These are phyloP conservation scores for Fusarium lateritium DNA, from an alignment of 2,329 filamentous ascomycete species.

Conservation along the genomic window DNA sequence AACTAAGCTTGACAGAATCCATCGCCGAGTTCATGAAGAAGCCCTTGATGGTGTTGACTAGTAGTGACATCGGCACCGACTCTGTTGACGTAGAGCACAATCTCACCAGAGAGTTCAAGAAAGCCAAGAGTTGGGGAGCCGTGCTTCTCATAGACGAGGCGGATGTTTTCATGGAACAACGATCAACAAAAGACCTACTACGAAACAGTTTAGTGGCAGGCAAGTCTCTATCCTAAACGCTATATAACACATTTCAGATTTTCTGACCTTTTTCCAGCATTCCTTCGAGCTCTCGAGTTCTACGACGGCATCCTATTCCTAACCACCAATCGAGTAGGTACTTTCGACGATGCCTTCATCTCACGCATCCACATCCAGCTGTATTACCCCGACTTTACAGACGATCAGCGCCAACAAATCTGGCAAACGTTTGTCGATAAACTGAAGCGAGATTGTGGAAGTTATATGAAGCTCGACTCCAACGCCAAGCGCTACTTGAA, in stretches of 20 bases:
- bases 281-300: slow-evolving; percentile 51
- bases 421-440: slow-evolving; percentile 52
- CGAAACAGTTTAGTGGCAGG: slow-evolving; percentile 32
- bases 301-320: slow-evolving; percentile 54
- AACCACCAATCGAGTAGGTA: slow-evolving; percentile 49
- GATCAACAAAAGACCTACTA: slow-evolving; percentile 9
- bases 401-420: slow-evolving; percentile 44
- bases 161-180: slow-evolving; percentile 40
- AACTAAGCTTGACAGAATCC: slow-evolving; percentile 46
- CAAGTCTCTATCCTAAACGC: neutral
- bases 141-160: slow-evolving; percentile 50
- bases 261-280: slow-evolving; percentile 16
- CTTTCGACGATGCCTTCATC: slow-evolving; percentile 53
- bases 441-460: slow-evolving; percentile 26
- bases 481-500: slow-evolving; percentile 6
- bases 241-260: neutral
- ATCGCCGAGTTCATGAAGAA: slow-evolving; percentile 52
- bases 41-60: slow-evolving; percentile 52
- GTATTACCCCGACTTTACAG: slow-evolving; percentile 48
- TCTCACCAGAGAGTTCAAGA: slow-evolving; percentile 40
- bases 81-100: slow-evolving; percentile 33
- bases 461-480: slow-evolving; percentile 8
- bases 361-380: slow-evolving; percentile 52
- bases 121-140: slow-evolving; percentile 43
- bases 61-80: slow-evolving; percentile 42